Conservation (phyloP, 2,329 filamentous ascomycete genomes). For the Aureobasidium melanogenum region DNA sequence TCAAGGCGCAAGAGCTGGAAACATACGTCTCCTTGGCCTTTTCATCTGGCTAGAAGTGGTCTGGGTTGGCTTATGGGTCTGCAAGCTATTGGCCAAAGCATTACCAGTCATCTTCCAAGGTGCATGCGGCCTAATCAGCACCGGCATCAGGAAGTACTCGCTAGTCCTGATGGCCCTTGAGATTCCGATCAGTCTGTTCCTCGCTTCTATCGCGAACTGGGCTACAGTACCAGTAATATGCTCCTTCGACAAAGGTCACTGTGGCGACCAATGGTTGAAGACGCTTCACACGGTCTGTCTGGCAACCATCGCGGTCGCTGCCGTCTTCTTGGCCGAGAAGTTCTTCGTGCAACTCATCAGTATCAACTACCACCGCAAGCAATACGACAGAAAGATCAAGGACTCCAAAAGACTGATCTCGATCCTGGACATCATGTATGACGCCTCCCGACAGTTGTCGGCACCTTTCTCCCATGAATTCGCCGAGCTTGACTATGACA, state of each 20-base stretch:
- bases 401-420: constrained; percentile 69
- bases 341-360: constrained; percentile 62
- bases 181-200: constrained; percentile 58
- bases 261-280: constrained; percentile 34
- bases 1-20: constrained; percentile 20
- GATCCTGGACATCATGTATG: constrained; percentile 67
- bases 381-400: constrained; percentile 63
- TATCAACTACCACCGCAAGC: constrained; percentile 64
- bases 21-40: constrained; percentile 46
- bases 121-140: constrained; percentile 59
- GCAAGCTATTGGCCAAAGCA: constrained; percentile 55
- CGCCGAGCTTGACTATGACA: constrained; percentile 68
- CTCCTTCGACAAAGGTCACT: constrained; percentile 15
- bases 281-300: constrained; percentile 49
- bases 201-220: constrained; percentile 57
- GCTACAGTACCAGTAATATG: constrained; percentile 46
- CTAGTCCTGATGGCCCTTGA: constrained; percentile 55
- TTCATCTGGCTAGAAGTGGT: constrained; percentile 62
- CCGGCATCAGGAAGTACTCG: constrained; percentile 62
- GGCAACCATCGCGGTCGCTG: constrained; percentile 53
- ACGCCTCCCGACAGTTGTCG: constrained; percentile 70
- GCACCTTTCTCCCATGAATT: constrained; percentile 79
- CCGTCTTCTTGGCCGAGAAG: constrained; percentile 59
- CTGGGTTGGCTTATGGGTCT: constrained; percentile 59
- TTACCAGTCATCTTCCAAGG: constrained; percentile 58